Conservation (phyloP, 169 alveolate species). For the Plasmodium malariae region DNA sequence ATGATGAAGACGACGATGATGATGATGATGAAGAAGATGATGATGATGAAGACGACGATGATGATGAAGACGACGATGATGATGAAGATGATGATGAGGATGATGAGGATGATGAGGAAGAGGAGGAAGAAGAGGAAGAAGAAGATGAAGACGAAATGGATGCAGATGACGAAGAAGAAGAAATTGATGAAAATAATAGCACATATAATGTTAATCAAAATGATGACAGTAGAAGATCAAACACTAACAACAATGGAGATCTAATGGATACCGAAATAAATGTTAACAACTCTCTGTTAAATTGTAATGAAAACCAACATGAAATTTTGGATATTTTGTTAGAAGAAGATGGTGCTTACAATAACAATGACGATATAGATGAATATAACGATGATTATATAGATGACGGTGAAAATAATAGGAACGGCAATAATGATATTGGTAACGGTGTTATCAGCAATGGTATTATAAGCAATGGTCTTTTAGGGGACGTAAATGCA, state of each 20-base stretch:
- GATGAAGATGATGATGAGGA: constrained; percentile 44
- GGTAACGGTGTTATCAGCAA: not conserved
- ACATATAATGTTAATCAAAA: constrained; percentile 48
- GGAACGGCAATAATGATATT: not conserved
- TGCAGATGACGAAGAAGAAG: constrained; percentile 44
- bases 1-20: constrained; percentile 57
- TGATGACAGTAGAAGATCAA: constrained; percentile 25
- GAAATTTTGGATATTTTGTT: constrained; percentile 59
- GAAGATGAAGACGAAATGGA: constrained; percentile 48
- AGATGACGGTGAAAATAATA: constrained; percentile 44
- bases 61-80: constrained; percentile 57
- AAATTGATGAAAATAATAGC: constrained; percentile 33
- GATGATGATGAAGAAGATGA: constrained; percentile 67
- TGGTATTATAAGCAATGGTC: not conserved
- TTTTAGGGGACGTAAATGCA: constrained; percentile 1
- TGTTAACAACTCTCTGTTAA: constrained; percentile 54
- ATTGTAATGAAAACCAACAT: constrained; percentile 64
- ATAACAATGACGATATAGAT: constrained; percentile 73
- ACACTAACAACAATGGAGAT: constrained; percentile 48
- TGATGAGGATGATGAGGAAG: constrained; percentile 29
- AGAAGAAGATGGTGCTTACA: constrained; percentile 77
- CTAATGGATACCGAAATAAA: constrained; percentile 40
- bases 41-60: constrained; percentile 49
- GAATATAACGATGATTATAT: constrained; percentile 72
- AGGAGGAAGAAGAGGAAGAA: constrained; percentile 39